phyloP scores from a whole-genome alignment of 257 asterid species.

The Solanum lycopersicoides region DNA sequence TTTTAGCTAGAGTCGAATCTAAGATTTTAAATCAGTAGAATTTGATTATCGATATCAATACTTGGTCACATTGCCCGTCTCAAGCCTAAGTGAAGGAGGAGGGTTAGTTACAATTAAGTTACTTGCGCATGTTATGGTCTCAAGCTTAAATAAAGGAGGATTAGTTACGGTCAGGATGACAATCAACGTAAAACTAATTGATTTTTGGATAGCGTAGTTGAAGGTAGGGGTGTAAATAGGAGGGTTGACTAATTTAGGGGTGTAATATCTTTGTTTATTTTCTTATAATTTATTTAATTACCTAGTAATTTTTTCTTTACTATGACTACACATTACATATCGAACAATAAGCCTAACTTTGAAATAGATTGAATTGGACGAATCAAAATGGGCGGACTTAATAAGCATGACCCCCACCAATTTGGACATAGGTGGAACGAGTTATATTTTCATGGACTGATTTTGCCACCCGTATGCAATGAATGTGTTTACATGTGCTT shows the following conservation, averaged over 20 bases:
- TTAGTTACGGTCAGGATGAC: not conserved
- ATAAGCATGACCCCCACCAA: not conserved
- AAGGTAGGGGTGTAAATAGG: not conserved
- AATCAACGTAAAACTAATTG: not conserved
- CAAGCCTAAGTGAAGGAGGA: not conserved
- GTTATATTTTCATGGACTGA: not conserved
- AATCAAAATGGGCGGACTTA: not conserved
- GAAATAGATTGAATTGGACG: not conserved
- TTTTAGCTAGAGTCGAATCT: not conserved
- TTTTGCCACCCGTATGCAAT: not conserved
- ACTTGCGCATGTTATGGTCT: not conserved
- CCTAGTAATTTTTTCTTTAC: not conserved
- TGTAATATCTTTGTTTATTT: not conserved
- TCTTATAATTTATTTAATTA: not conserved
- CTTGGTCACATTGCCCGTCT: not conserved
- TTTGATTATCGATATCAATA: not conserved
- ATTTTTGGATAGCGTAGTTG: not conserved
- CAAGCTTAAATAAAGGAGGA: not conserved
- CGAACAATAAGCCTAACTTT: not conserved
- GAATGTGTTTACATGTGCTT: not conserved
- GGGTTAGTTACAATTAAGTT: not conserved
- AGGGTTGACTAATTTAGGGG: not conserved
- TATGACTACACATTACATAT: not conserved
- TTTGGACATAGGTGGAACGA: not conserved
- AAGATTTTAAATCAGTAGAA: not conserved